These are phyloP conservation scores for Royoungia palumana DNA, from an alignment of 768 basidiomycete species.

Conservation along the genomic window DNA sequence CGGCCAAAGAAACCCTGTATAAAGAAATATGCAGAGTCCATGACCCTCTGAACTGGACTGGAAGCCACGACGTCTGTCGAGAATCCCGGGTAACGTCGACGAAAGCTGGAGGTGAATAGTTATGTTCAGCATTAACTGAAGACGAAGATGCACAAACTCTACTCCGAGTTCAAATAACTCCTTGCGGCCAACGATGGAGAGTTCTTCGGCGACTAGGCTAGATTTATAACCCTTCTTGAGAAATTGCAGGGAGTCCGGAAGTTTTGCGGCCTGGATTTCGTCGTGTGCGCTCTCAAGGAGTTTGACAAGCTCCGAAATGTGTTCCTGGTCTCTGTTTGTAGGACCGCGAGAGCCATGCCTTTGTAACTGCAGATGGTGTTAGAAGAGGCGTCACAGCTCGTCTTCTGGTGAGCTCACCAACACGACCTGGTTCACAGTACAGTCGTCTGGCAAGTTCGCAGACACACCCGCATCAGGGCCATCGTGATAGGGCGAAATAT, in stretches of 20 bases:
- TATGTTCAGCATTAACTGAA: neutral
- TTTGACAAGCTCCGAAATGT: conserved; percentile 29
- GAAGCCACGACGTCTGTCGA: conserved; percentile 5
- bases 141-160: conserved; percentile 19
- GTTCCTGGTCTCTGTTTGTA: conserved; percentile 20
- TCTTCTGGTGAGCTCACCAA: conserved; percentile 25
- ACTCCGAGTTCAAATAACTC: conserved; percentile 38
- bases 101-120: conserved; percentile 4
- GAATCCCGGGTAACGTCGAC: conserved; percentile 9
- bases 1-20: conserved; percentile 36
- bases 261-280: conserved; percentile 23
- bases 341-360: conserved; percentile 39
- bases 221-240: conserved; percentile 34
- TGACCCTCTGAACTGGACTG: conserved; percentile 16
- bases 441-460: conserved; percentile 32
- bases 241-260: conserved; percentile 33
- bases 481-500: conserved; percentile 33
- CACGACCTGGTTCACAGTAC: conserved; percentile 36
- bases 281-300: conserved; percentile 26
- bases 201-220: conserved; percentile 31
- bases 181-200: conserved; percentile 34
- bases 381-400: neutral
- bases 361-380: conserved; percentile 29
- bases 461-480: conserved; percentile 26
- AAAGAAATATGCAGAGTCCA: conserved; percentile 40